Percentiles rank a stretch among this genome's conserved stretches.
These are phyloP conservation scores for Termitomyces bulborhizus DNA, from an alignment of 768 basidiomycete species.

Conservation along the genomic window DNA sequence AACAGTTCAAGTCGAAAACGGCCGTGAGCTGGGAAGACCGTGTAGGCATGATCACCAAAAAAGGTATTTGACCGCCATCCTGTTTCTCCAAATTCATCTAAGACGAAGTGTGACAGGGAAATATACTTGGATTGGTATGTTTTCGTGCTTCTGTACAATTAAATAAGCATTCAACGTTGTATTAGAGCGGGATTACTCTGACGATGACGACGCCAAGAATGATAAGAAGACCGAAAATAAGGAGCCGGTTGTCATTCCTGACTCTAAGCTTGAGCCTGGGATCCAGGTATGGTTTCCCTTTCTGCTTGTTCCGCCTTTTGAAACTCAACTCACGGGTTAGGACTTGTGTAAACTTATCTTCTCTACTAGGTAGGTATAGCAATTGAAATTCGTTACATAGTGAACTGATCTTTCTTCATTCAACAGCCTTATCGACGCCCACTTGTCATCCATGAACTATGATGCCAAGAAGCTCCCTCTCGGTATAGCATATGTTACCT, in stretches of 20 bases:
- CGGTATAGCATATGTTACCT: conserved; percentile 23
- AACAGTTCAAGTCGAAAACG: conserved; percentile 54
- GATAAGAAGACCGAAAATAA: conserved; percentile 18
- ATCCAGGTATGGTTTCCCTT: conserved; percentile 30
- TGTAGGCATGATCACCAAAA: conserved; percentile 44
- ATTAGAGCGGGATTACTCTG: conserved; percentile 48
- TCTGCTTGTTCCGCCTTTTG: background rate
- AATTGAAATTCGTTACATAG: background rate
- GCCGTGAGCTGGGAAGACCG: conserved; percentile 43
- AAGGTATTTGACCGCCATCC: conserved; percentile 26
- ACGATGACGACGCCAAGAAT: conserved; percentile 37
- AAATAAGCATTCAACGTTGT: background rate
- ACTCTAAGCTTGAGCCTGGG: conserved; percentile 35
- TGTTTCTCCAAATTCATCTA: background rate
- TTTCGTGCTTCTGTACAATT: background rate
- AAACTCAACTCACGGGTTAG: conserved; percentile 15
- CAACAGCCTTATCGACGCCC: conserved; percentile 43
- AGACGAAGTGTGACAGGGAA: conserved; percentile 33
- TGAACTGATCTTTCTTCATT: background rate
- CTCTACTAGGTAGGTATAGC: conserved; percentile 31
- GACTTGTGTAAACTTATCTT: conserved; percentile 47
- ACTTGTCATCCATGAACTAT: conserved; percentile 58
- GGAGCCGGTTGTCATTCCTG: conserved; percentile 35
- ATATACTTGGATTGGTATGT: conserved; percentile 52
- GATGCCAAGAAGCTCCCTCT: conserved; percentile 61